phyloP scores from a whole-genome alignment of 345 rosid genomes.

The Isatis tinctoria region DNA sequence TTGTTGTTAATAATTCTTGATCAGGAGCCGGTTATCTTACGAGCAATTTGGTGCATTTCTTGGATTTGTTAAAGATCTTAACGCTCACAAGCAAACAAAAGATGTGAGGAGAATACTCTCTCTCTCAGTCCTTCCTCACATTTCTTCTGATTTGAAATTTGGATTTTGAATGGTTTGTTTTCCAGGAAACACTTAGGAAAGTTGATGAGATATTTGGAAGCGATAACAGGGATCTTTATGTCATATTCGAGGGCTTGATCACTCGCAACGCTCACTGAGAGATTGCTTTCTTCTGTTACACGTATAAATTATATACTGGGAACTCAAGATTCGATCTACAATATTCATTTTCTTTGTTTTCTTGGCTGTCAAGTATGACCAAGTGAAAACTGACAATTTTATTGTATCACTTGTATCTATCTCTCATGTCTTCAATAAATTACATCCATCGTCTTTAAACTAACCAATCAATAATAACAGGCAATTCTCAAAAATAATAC shows the following conservation, averaged over 20 bases:
- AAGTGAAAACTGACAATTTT: conserved; percentile 8
- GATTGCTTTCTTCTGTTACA: conserved; percentile 18
- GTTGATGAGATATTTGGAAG: conserved; percentile 81
- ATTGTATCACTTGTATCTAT: conserved; percentile 17
- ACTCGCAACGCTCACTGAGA: conserved; percentile 59
- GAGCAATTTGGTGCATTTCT: conserved; percentile 92
- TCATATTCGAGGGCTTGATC: conserved; percentile 75
- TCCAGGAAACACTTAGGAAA: conserved; percentile 79
- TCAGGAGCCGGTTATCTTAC: conserved; percentile 54
- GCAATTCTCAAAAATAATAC: no score
- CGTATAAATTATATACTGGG: background rate
- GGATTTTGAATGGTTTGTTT: background rate
- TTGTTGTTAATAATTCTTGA: conserved; percentile 10
- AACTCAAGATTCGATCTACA: conserved; percentile 12
- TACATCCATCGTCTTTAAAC: background rate
- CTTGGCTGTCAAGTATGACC: conserved; percentile 22
- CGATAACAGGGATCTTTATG: conserved; percentile 78
- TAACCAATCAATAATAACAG: background rate
- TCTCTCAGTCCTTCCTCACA: background rate
- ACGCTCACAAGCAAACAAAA: conserved; percentile 84
- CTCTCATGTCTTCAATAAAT: background rate
- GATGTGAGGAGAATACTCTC: conserved; percentile 42
- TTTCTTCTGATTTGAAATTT: background rate
- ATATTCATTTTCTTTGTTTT: conserved; percentile 1
- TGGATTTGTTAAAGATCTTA: conserved; percentile 89